A percentile compares a stretch with the other conserved stretches of the same genome.
Evolutionary conservation across 202 grass and related monocot species (phyloP).

Genomic region (Schoenoplectus tabernaemontani): DNA sequence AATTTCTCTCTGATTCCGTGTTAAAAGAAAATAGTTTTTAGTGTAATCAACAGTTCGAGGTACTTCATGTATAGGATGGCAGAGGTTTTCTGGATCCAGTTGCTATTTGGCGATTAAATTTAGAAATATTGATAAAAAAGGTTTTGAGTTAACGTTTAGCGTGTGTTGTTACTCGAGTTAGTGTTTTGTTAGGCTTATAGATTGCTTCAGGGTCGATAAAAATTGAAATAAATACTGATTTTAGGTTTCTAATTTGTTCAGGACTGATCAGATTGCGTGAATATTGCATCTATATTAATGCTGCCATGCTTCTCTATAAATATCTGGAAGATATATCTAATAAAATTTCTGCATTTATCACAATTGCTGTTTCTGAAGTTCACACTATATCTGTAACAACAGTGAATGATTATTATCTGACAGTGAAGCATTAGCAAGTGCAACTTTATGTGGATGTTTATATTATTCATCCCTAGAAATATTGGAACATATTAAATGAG

Average conservation of each 20-base stretch:
- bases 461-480: no score
- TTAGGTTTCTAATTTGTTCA: background rate
- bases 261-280: background rate
- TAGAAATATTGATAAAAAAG: background rate
- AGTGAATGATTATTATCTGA: background rate
- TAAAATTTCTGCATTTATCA: background rate
- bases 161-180: background rate
- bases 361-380: background rate
- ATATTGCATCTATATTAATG: background rate
- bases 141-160: background rate
- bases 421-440: background rate
- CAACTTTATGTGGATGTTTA: background rate
- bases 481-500: no score
- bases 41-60: background rate
- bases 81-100: background rate
- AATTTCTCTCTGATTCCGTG: background rate
- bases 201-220: background rate
- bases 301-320: background rate
- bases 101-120: background rate
- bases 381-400: background rate
- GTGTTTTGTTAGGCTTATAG: background rate
- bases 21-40: background rate
- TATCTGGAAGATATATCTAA: background rate
- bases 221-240: background rate
- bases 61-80: background rate